A percentile compares a stretch with the other conserved stretches of the same genome.
These are phyloP conservation scores for Candolleomyces eurysporus DNA, from an alignment of 768 basidiomycete species.

Conservation along the genomic window DNA sequence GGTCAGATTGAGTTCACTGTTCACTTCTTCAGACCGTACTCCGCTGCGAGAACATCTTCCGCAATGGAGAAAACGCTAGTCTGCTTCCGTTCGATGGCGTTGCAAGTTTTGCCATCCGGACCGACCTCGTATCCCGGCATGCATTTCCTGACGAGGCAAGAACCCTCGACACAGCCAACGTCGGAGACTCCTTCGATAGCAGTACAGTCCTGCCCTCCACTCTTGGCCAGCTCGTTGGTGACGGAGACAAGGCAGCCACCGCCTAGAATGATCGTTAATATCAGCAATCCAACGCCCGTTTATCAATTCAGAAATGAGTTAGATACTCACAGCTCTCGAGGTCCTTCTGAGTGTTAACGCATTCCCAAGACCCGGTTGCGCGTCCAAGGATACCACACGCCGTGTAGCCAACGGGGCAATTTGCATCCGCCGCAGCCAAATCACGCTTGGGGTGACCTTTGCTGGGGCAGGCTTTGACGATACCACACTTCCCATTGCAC, in stretches of 20 bases:
- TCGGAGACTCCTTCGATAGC: constrained; percentile 46
- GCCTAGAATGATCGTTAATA: constrained; percentile 26
- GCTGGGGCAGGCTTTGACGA: constrained; percentile 31
- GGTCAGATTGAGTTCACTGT: not conserved
- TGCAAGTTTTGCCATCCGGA: constrained; percentile 17
- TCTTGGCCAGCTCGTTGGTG: constrained; percentile 17
- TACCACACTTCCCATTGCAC: constrained; percentile 51
- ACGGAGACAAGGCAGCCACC: constrained; percentile 44
- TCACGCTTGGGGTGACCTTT: constrained; percentile 28
- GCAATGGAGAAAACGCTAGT: constrained; percentile 1
- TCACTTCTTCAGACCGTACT: constrained; percentile 19
- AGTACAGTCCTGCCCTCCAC: constrained; percentile 47
- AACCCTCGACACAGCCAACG: constrained; percentile 44
- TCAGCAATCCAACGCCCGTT: not conserved
- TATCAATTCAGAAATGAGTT: not conserved
- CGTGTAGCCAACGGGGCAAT: constrained; percentile 35
- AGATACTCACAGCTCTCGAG: constrained; percentile 50
- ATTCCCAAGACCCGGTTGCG: constrained; percentile 42
- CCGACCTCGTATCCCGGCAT: constrained; percentile 36
- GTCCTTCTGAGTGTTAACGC: constrained; percentile 43
- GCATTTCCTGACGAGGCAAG: constrained; percentile 46
- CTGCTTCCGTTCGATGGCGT: constrained; percentile 2
- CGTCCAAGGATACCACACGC: constrained; percentile 45
- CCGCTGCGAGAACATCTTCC: constrained; percentile 17
- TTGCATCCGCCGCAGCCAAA: constrained; percentile 19